These are phyloP conservation scores for Cicer judaicum DNA, from an alignment of 306 rosid genomes.

Conservation along the genomic window DNA sequence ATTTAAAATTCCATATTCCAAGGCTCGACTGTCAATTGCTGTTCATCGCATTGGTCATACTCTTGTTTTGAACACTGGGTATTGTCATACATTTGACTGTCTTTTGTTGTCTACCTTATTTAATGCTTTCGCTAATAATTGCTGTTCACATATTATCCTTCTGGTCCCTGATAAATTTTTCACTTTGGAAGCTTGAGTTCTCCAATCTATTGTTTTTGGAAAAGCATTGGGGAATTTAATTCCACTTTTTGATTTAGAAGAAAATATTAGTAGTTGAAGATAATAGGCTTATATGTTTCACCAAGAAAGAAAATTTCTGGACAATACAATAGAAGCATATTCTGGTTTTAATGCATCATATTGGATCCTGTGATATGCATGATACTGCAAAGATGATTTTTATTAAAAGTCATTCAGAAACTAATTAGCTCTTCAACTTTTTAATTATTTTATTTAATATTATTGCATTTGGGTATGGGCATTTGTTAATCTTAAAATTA, in stretches of 20 bases:
- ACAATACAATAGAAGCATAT: conserved; percentile 22
- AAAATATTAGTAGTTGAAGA: conserved; percentile 21
- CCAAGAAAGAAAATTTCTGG: conserved; percentile 26
- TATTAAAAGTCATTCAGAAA: conserved; percentile 25
- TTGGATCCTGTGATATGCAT: conserved; percentile 17
- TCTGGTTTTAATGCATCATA: conserved; percentile 30
- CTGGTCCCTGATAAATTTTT: conserved; percentile 36
- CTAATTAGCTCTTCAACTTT: conserved; percentile 9
- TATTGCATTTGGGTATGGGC: conserved; percentile 28
- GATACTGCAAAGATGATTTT: conserved; percentile 19
- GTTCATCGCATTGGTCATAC: conserved; percentile 93
- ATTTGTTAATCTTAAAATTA: neutral
- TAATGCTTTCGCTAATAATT: conserved; percentile 23
- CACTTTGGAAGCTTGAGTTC: conserved; percentile 34
- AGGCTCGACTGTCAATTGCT: conserved; percentile 86
- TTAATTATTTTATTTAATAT: neutral
- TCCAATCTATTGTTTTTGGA: conserved; percentile 17
- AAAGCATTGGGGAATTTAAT: conserved; percentile 23
- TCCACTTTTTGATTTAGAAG: conserved; percentile 9
- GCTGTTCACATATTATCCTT: conserved; percentile 36
- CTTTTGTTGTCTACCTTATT: conserved; percentile 24
- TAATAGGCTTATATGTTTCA: neutral
- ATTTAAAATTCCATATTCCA: conserved; percentile 94
- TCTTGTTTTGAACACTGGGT: conserved; percentile 89
- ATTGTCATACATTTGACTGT: conserved; percentile 15